Evolutionary conservation across 2,329 filamentous ascomycete species (phyloP).

Genomic region (Parastagonospora nodorum): DNA sequence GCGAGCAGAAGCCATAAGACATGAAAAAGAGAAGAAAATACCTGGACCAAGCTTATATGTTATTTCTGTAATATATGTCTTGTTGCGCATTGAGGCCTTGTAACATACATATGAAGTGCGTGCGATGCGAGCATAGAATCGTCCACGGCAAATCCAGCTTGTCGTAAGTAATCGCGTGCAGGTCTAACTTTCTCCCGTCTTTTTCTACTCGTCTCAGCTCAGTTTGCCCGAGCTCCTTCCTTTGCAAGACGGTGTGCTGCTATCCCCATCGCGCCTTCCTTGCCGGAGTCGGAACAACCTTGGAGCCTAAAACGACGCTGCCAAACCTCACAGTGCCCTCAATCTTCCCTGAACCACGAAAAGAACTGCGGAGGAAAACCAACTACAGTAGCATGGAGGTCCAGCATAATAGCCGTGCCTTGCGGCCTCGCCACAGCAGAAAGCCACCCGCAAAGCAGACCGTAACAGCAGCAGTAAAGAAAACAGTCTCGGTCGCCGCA

Average conservation of each 20-base stretch:
- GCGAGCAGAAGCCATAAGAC: slow-evolving; percentile 26
- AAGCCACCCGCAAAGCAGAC: not conserved
- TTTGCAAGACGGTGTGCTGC: not conserved
- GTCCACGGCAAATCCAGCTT: not conserved
- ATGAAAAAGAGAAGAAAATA: not conserved
- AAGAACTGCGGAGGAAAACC: not conserved
- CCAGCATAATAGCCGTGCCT: not conserved
- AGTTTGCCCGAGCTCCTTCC: not conserved
- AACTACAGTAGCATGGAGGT: slow-evolving; percentile 1
- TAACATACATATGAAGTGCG: not conserved
- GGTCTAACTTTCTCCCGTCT: too few species aligned
- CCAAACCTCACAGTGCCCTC: slow-evolving; percentile 5
- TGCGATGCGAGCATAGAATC: too few species aligned
- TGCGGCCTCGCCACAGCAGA: slow-evolving; percentile 1
- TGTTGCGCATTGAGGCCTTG: not conserved
- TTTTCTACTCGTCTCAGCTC: not conserved
- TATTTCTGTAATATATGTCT: not conserved
- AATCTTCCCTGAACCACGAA: not conserved
- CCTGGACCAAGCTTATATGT: slow-evolving; percentile 3
- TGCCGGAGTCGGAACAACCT: slow-evolving; percentile 3
- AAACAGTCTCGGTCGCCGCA: slow-evolving; percentile 25
- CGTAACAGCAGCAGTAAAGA: slow-evolving; percentile 3
- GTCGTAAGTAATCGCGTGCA: not conserved
- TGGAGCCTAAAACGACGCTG: slow-evolving; percentile 1
- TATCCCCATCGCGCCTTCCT: slow-evolving; percentile 10